Conservation (phyloP, 176 grass and related monocot genomes). For the Microstegium vimineum region DNA sequence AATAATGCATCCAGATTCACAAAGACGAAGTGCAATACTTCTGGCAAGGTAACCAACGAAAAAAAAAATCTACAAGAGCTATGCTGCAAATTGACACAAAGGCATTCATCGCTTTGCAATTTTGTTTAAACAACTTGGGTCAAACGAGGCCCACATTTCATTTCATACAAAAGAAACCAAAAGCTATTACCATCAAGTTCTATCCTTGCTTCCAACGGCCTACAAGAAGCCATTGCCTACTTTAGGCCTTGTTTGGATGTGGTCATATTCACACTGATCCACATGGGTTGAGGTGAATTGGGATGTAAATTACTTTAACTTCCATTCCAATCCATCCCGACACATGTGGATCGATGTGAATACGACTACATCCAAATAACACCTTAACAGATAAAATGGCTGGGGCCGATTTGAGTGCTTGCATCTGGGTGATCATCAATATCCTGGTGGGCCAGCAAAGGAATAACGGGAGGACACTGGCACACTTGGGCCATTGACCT, state of each 20-base stretch:
- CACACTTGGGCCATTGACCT: not conserved
- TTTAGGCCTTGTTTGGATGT: no score
- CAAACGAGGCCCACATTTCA: not conserved
- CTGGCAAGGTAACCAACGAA: not conserved
- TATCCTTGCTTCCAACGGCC: not conserved
- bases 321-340: no score
- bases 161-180: not conserved
- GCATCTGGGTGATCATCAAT: slow-evolving; percentile 25
- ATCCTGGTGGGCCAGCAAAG: slow-evolving; percentile 39
- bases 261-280: no score
- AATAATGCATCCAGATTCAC: not conserved
- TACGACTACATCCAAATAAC: no score
- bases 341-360: no score
- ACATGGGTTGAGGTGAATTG: no score
- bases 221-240: not conserved
- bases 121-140: not conserved
- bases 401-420: not conserved
- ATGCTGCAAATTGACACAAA: not conserved
- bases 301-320: no score
- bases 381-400: not conserved
- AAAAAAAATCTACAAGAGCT: not conserved
- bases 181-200: not conserved
- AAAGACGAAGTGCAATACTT: not conserved
- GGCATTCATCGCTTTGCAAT: not conserved
- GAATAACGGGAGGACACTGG: slow-evolving; percentile 51